Evolutionary conservation across 2,329 filamentous ascomycete species (phyloP).

Genomic region (Diaporthe citri): DNA sequence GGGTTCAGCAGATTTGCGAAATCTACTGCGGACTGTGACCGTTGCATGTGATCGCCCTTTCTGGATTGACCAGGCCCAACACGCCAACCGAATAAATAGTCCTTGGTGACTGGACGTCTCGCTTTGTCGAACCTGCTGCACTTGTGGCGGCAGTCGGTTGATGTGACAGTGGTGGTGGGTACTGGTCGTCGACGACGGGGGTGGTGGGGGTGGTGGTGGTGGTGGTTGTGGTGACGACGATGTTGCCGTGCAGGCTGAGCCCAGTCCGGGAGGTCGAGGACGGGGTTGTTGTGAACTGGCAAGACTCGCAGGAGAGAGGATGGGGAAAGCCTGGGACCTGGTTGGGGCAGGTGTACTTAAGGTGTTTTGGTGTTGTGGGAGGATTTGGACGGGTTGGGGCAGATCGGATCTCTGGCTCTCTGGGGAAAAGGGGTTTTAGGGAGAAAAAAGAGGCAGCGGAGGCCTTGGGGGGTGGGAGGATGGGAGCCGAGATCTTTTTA

Average conservation of each 20-base stretch:
- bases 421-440: slow-evolving; percentile 47
- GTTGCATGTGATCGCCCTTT: slow-evolving; percentile 77
- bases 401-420: slow-evolving; percentile 31
- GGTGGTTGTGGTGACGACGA: slow-evolving; percentile 10
- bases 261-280: background rate
- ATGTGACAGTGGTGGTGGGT: background rate
- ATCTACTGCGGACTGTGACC: slow-evolving; percentile 79
- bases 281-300: background rate
- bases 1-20: slow-evolving; percentile 83
- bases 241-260: background rate
- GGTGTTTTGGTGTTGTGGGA: slow-evolving; percentile 7
- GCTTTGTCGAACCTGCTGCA: slow-evolving; percentile 30
- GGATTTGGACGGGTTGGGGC: slow-evolving; percentile 39
- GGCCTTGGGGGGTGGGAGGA: slow-evolving; percentile 47
- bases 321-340: background rate
- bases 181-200: background rate
- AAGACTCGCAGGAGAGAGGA: background rate
- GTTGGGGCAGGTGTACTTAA: slow-evolving; percentile 24
- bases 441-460: slow-evolving; percentile 43
- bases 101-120: slow-evolving; percentile 13
- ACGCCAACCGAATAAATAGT: background rate
- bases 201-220: background rate
- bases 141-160: slow-evolving; percentile 27
- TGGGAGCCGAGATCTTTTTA: slow-evolving; percentile 48
- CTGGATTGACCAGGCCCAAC: slow-evolving; percentile 37